Conservation (phyloP, 2,329 filamentous ascomycete species). For the Balansia obtecta region DNA sequence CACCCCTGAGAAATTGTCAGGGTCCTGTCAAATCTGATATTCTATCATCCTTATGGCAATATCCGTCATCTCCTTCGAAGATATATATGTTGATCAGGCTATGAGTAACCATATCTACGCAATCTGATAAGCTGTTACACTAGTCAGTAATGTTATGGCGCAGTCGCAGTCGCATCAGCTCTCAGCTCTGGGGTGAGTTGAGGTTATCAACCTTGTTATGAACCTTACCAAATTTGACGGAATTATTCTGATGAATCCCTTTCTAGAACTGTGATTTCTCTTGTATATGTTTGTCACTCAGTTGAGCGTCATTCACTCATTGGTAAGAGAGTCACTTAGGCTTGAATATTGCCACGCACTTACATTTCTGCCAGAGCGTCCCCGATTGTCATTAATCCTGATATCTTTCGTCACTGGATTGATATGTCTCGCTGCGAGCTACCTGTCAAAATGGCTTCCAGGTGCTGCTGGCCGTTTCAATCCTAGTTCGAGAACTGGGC, state of each 20-base stretch:
- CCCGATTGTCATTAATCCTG: conserved; percentile 33
- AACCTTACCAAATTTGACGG: no score
- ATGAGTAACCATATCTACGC: neutral
- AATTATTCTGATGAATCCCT: neutral
- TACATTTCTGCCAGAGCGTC: conserved; percentile 27
- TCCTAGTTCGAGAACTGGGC: conserved; percentile 8
- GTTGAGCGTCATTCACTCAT: conserved; percentile 36
- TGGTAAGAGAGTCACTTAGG: conserved; percentile 20
- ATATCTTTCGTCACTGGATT: conserved; percentile 33
- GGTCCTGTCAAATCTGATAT: no score
- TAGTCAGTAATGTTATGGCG: conserved; percentile 5
- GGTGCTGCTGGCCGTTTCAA: conserved; percentile 35
- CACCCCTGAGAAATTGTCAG: neutral
- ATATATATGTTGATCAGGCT: neutral
- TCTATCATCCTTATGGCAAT: neutral
- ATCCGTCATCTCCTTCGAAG: neutral
- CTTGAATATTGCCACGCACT: neutral
- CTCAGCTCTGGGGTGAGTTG: conserved; percentile 8
- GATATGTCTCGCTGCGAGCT: conserved; percentile 28
- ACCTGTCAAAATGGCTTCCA: conserved; percentile 32
- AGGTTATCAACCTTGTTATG: neutral
- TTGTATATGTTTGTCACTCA: conserved; percentile 34
- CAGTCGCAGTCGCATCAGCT: conserved; percentile 6
- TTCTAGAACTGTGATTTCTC: conserved; percentile 32
- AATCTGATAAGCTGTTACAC: neutral